Base-by-base conservation (phyloP, 768 basidiomycete genomes). In the Tulasnella sp. region DNA sequence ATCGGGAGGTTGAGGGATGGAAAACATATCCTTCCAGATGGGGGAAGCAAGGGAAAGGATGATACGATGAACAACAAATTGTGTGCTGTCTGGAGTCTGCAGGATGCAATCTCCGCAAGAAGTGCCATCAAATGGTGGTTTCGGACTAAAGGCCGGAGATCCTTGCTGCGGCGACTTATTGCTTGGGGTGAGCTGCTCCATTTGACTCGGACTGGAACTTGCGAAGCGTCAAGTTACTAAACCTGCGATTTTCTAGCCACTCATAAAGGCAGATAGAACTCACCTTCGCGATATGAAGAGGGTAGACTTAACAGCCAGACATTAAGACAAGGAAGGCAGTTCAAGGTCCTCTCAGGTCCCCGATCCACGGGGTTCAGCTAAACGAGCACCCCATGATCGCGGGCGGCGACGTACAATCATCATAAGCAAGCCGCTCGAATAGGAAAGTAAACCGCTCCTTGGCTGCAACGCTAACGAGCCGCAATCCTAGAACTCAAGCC, bases 21-120 rank as follows among this genome's bases (percentile, higher is more conserved):
- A 75, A 74, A 89, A 84, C 80, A 87, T 84, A 74, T 83, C 81
- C 63, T 80, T 80, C 74, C 89, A 89, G 77, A 89, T 83, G 5
- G 84, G 82, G 12, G 89, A 89, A 0, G 86, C 84, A 19, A 87
- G 77, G 19, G 84, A 82, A 17, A 89, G 81, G 70, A 89, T 79
- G 47, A 83, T 74, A 75, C 85, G 86, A 81, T 85, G 85, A 71
- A 86, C 83, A 72, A 82, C 82, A 78, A 88, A 88, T 72, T 81
- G 80, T 74, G 82, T 80, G 26, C 79, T 74, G 75, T 88, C 88
- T 63, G 84, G 85, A 9, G 86, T 84, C 69, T 85, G 83, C 42
- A 89, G 79, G 68, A 87, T 83, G 69, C 88, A 79, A 74, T 88
- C 86, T 16, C 74, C 74, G 1, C 3, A 14, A 1, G 52, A 12